Evolutionary conservation across 176 grass and related monocot species (phyloP), one percentile per base, ranked within the genome.

Genomic region (Oryza brachyantha): DNA sequence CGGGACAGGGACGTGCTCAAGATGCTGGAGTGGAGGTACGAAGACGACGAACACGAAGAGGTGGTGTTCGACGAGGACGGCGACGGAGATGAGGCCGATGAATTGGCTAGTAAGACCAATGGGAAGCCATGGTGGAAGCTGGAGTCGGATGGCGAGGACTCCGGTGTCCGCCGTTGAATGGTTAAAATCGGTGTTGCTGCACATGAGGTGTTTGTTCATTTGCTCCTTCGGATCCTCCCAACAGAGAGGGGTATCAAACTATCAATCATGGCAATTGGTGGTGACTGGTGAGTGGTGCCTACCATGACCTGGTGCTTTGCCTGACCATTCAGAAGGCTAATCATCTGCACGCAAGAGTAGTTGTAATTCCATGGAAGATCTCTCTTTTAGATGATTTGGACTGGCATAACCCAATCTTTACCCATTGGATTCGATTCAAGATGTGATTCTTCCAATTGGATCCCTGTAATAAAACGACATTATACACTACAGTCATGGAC

Each of bases 51-150:
- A 0, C 61, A 60, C n/a, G 85, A 77, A 2, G 62, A 37, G 3
- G 79, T 83, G 66, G 66, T 76, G 68, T 81, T 90, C 6, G 84
- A 83, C 19, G 73, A 85, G 76, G 78, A 76, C 46, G 42, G 26
- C 0, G 83, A 79, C 6, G 45, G 35, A 13, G 76, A 75, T 37
- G 39, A 6, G 0, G 36, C 70, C 0, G 76, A 61, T 2, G 80
- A 76, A 2, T 29, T 63, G 42, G 64, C 24, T 1, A 81, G 72
- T 5, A 43, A 19, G 39, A 12, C 4, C 4, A 24, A 78, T 13
- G 38, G 72, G 12, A 91, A 77, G 52, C 85, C 80, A 31, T 88
- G 92, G 88, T 94, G 92, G 92, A 88, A 88, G 58, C 73, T 91
- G 45, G 78, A 88, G 8, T 88, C 69, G 1, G 85, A 85, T 48